Base-by-base conservation (phyloP, 352 stramenopile genomes). In the Globisporangium acanthophoron region DNA sequence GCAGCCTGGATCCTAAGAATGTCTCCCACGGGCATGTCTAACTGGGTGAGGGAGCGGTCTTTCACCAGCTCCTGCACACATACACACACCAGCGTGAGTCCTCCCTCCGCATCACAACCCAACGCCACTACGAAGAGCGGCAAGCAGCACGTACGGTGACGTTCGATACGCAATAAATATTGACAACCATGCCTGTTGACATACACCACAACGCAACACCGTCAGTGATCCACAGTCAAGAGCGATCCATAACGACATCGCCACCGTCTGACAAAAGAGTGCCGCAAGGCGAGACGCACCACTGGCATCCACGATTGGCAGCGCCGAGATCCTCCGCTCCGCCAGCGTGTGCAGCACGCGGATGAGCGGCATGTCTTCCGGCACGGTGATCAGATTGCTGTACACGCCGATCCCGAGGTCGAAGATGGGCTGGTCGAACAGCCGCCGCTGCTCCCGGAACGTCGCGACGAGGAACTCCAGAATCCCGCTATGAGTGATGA, bases 361-460 rank as follows among this genome's bases (percentile, higher is more conserved):
- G 65, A 94, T 93, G 63, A 99, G 81, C 47, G 88, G 87, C 79
- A 98, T 96, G 56, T 97, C 77, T 54, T 96, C 86, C 6, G 89
- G 82, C 54, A 97, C 89, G 15, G 92, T 97, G 62, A 98, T 89
- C 20, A 99, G 78, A 54, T 92, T 90, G 61, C 80, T 88, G 73
- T 97, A 98, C 39, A 96, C 95, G 50, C 96, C 96, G 71, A 99
- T 97, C 45, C 85, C 80, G 56, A 99, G 83, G 61, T 98, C 95
- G 54, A 90, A 92, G 61, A 99, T 97, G 40, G 92, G 89, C 69
- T 98, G 92, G 67, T 99, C 96, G 73, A 99, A 99, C 54, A 99
- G 78, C 61, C 96, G 83, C 64, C 94, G 83, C 74, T 98, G 92
- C 73, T 99, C 96, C 53, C 96, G 88, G 72, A 99, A 98, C 57